These are phyloP conservation scores for Rhododendron henanense DNA, from an alignment of 148 eudicot genomes.

Conservation along the genomic window DNA sequence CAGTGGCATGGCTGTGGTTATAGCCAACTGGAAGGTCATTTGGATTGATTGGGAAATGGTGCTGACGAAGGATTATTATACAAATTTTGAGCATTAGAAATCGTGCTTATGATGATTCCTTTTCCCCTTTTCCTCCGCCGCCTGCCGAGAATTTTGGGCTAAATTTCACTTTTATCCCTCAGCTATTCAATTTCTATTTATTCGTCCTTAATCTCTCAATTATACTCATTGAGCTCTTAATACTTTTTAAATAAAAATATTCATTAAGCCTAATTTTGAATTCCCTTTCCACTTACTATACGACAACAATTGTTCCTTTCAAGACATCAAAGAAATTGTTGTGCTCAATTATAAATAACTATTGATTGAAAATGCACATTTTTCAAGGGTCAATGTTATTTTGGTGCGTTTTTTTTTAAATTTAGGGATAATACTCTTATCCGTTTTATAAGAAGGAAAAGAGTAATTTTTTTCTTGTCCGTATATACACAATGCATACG, in stretches of 20 bases:
- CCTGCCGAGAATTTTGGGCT: constrained; percentile 3
- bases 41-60: neutral
- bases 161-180: neutral
- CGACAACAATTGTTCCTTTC: neutral
- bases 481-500: neutral
- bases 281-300: neutral
- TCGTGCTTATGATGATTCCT: neutral
- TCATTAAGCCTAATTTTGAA: neutral
- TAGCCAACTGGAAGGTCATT: neutral
- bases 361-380: too few species aligned
- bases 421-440: neutral
- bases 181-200: neutral
- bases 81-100: neutral
- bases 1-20: neutral
- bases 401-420: neutral
- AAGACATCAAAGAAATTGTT: neutral
- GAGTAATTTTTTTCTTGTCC: neutral
- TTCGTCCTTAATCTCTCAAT: neutral
- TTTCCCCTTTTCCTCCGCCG: neutral
- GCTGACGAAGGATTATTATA: neutral
- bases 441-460: neutral
- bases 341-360: neutral
- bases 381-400: neutral
- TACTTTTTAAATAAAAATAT: too few species aligned
- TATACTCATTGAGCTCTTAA: neutral